Percentiles rank a stretch among this genome's conserved stretches.
phyloP scores from a whole-genome alignment of 805 yeast species.

The Candida dajiaensis region DNA sequence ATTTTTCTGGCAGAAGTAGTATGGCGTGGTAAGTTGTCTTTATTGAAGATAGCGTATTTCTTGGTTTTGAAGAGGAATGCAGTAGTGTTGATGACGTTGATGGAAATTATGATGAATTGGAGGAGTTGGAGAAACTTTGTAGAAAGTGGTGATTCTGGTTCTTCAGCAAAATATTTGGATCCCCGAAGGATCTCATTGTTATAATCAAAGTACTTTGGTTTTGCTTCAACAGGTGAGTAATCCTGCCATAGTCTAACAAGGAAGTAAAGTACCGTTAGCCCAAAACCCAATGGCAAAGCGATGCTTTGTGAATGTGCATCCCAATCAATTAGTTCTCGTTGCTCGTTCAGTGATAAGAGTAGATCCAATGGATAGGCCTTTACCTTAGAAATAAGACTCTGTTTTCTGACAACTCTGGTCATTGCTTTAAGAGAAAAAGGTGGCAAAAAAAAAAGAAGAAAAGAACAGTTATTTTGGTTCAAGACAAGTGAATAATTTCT shows the following conservation, averaged over 20 bases:
- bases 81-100: constrained; percentile 17
- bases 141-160: constrained; percentile 2
- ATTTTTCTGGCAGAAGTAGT: constrained; percentile 18
- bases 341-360: constrained; percentile 21
- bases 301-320: constrained; percentile 20
- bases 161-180: constrained; percentile 16
- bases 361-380: constrained; percentile 23
- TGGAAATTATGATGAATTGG: constrained; percentile 11
- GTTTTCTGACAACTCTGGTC: constrained; percentile 18
- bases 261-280: constrained; percentile 20
- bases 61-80: constrained; percentile 20
- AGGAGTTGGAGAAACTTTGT: constrained; percentile 3
- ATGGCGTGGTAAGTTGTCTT: constrained; percentile 9
- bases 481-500: too few relatives aligned
- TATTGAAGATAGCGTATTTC: constrained; percentile 22
- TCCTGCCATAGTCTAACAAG: constrained; percentile 22
- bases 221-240: constrained; percentile 6
- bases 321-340: constrained; percentile 24
- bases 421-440: constrained; percentile 1
- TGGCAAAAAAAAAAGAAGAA: not conserved
- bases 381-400: constrained; percentile 12
- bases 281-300: constrained; percentile 22
- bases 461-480: too few relatives aligned
- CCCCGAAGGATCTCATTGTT: constrained; percentile 12
- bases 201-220: constrained; percentile 6